Evolutionary conservation across 345 rosid genomes (phyloP), one percentile per base, ranked within the genome.

Genomic region (Citrus mangshanensis): DNA sequence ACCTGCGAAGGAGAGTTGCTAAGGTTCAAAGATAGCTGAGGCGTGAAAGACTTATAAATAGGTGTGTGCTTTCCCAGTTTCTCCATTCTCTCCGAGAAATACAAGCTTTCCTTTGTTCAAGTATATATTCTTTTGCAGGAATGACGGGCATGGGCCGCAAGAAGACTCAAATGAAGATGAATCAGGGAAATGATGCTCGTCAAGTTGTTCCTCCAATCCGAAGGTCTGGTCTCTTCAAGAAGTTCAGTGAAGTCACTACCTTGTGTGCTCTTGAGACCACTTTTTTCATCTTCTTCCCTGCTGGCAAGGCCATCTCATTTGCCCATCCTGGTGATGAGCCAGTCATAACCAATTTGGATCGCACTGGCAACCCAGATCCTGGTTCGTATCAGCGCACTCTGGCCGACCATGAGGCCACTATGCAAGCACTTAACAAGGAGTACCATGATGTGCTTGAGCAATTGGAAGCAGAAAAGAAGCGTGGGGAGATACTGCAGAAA

Each of bases 31-130:
- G 22, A 14, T 38, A 68, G 66, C 55, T 1, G 27, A 19, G 56
- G 68, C 79, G 37, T n/a, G 34, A 38, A 75, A 74, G 34, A 19
- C 73, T 79, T 84, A 81, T 84, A 84, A 81, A 76, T 79, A 27
- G 40, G 25, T 24, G 56, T 28, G 62, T 32, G 68, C 7, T 61
- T 76, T 58, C 68, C 62, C 67, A 27, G 19, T 46, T 37, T 72
- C 56, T 76, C 69, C 68, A 21, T 42, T 30, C 37, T 6, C 2
- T 40, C 77, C 37, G 0, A 25, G 14, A 7, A 54, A n/a, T 65
- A 34, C 38, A 12, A 27, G 9, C 51, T 61, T 65, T 63, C 13
- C 68, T 58, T 75, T 59, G 27, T 40, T 60, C 10, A 56, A 56
- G 55, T 51, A 38, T 16, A 37, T 67, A 55, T 66, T 22, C 49